Percentiles rank a stretch among this genome's conserved stretches.
Conservation (phyloP, 2,329 filamentous ascomycete species). For the Arthrinium puccinioides region DNA sequence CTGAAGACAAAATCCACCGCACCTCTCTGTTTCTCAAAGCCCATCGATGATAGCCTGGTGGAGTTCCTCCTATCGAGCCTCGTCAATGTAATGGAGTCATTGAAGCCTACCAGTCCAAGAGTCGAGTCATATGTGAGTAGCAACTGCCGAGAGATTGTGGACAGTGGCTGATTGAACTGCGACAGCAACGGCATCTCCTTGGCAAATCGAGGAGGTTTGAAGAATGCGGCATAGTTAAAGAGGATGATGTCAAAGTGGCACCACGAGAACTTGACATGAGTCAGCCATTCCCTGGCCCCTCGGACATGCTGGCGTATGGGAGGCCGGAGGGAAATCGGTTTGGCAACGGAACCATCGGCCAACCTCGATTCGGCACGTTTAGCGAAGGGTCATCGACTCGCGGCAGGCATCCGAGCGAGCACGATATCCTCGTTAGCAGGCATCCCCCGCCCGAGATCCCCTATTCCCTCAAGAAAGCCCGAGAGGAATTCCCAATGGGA, state of each 20-base stretch:
- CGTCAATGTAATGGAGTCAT: slow-evolving; percentile 2
- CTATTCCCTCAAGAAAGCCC: slow-evolving; percentile 5
- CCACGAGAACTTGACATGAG: too few species aligned
- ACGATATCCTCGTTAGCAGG: background rate
- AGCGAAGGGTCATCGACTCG: too few species aligned
- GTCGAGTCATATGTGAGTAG: slow-evolving; percentile 5
- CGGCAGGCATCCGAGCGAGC: too few species aligned
- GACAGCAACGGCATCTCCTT: slow-evolving; percentile 1
- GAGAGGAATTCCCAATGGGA: background rate
- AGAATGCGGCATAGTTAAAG: background rate
- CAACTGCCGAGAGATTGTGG: too few species aligned
- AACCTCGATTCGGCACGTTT: too few species aligned
- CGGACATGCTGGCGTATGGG: too few species aligned
- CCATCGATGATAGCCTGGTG: slow-evolving; percentile 1
- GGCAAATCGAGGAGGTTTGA: background rate
- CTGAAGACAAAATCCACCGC: slow-evolving; percentile 5
- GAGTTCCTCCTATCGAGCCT: slow-evolving; percentile 2
- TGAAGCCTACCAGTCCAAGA: slow-evolving; percentile 3
- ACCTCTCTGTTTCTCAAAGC: slow-evolving; percentile 4
- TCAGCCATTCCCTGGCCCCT: too few species aligned
- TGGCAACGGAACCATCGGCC: too few species aligned
- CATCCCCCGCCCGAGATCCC: slow-evolving; percentile 3
- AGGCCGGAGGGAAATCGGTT: too few species aligned
- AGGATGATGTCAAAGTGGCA: background rate
- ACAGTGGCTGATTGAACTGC: background rate